Base-by-base conservation (phyloP, 2,329 filamentous ascomycete genomes). In the Aspergillus sp. region DNA sequence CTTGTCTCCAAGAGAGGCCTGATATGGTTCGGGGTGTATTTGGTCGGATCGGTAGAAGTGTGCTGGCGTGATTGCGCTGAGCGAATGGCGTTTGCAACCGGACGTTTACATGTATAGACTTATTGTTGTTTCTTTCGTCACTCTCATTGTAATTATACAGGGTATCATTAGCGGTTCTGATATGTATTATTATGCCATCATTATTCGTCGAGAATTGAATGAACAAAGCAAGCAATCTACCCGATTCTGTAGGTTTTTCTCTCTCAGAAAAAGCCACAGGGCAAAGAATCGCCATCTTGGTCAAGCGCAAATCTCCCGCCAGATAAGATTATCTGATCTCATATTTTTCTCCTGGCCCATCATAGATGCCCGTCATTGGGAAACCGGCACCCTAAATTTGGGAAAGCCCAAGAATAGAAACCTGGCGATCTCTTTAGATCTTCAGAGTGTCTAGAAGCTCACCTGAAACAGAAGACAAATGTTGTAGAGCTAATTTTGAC, bases 1-100 rank as follows among this genome's bases (percentile, higher is more conserved):
- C 88, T 0, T 86, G 84, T 68, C 83, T 87, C 23, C 76, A 81
- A 42, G 89, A 91, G 75, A 85, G 87, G 51, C 84, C 83, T 36
- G 75, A 71, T 30, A 79, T 86, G 66, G 88, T 92, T 25, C 81
- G 89, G 59, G 90, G 90, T 5, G 83, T 92, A 48, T 77, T 92
- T 62, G 90, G 90, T 7, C 82, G 78, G 19, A 70, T 92, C 25
- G 63, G 68, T 27, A 64, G 62, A 8, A 65, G 66, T 13, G 66
- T 75, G 21, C 57, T 75, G 64, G 70, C 66, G 48, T 69, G 44
- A 65, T 51, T 36, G 32, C 13, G 17, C 21, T n/a, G 38, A 47
- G 39, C 25, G 10, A 54, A 41, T 19, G 21, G 21, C 42, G 32
- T 30, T 42, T 36, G 15, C n/a, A 3, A 36, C 51, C 10, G 11